Percentiles rank a stretch among this genome's conserved stretches.
Evolutionary conservation across 148 eudicot genomes (phyloP).

Genomic region (Amaranthus hypochondriacus): DNA sequence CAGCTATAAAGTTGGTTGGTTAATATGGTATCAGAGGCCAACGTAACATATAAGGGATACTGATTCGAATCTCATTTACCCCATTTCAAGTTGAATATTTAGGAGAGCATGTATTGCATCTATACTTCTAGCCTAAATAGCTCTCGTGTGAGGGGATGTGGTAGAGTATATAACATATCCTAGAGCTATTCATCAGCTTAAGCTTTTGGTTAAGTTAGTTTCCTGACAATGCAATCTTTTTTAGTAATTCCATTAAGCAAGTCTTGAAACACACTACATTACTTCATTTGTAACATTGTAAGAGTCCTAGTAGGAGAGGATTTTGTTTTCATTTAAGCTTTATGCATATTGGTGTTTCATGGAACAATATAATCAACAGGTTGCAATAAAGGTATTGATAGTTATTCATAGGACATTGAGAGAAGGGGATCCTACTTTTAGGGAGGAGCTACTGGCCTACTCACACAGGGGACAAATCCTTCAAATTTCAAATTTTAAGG

Average conservation of each 20-base stretch:
- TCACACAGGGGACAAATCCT: conserved; percentile 70
- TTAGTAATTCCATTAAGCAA: background rate
- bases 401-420: conserved; percentile 85
- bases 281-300: background rate
- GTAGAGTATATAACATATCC: too few species aligned
- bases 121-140: too few species aligned
- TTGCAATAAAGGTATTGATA: conserved; percentile 81
- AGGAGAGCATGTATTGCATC: too few species aligned
- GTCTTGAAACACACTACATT: background rate
- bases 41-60: too few species aligned
- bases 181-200: too few species aligned
- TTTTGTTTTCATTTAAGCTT: background rate
- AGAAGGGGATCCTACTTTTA: conserved; percentile 92
- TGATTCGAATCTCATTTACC: too few species aligned
- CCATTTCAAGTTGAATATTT: too few species aligned
- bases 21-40: too few species aligned
- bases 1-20: too few species aligned
- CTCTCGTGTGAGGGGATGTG: too few species aligned
- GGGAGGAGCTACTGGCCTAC: conserved; percentile 80
- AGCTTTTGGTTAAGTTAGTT: too few species aligned
- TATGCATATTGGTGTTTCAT: background rate
- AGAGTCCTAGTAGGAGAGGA: background rate
- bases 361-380: conserved; percentile 39
- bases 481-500: conserved; percentile 86
- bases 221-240: too few species aligned